A percentile compares a stretch with the other conserved stretches of the same genome.
Conservation (phyloP, 768 basidiomycete genomes). For the Tylopilus sp. region DNA sequence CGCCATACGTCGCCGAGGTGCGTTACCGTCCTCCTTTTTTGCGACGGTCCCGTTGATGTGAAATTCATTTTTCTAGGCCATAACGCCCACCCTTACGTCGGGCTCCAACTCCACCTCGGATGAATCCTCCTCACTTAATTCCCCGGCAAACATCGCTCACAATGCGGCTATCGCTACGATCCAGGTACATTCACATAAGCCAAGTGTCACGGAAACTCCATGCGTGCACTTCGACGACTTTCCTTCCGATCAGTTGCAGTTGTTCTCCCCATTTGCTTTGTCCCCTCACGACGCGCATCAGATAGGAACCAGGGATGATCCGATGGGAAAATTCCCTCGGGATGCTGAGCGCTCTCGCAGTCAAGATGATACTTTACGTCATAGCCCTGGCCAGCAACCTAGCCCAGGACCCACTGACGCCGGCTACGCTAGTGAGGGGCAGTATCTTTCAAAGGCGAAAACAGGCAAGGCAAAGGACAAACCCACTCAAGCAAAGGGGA, state of each 20-base stretch:
- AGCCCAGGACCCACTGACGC: slow-evolving; percentile 18
- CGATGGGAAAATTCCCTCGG: slow-evolving; percentile 1
- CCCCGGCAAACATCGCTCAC: slow-evolving; percentile 18
- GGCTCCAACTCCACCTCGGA: slow-evolving; percentile 43
- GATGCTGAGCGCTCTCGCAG: slow-evolving; percentile 18
- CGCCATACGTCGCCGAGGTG: slow-evolving; percentile 29
- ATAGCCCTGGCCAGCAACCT: slow-evolving; percentile 9
- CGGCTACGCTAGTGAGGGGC: slow-evolving; percentile 31
- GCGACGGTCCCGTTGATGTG: slow-evolving; percentile 5
- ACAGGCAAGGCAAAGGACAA: slow-evolving; percentile 19
- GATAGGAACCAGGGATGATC: neutral
- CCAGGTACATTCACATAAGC: slow-evolving; percentile 27
- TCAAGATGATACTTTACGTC: slow-evolving; percentile 21
- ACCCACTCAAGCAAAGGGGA: slow-evolving; percentile 13
- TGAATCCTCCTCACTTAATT: slow-evolving; percentile 36
- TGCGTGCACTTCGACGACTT: slow-evolving; percentile 32
- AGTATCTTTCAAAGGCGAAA: slow-evolving; percentile 29
- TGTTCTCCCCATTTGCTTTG: slow-evolving; percentile 23
- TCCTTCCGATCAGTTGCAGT: slow-evolving; percentile 28
- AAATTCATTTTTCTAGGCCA: slow-evolving; percentile 17
- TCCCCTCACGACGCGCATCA: slow-evolving; percentile 7
- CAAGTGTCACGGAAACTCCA: slow-evolving; percentile 27
- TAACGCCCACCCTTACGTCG: slow-evolving; percentile 37
- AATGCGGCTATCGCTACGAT: slow-evolving; percentile 13
- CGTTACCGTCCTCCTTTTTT: slow-evolving; percentile 5